These are phyloP conservation scores for Cenchrus americanus DNA, from an alignment of 176 grass and related monocot genomes.

Conservation along the genomic window DNA sequence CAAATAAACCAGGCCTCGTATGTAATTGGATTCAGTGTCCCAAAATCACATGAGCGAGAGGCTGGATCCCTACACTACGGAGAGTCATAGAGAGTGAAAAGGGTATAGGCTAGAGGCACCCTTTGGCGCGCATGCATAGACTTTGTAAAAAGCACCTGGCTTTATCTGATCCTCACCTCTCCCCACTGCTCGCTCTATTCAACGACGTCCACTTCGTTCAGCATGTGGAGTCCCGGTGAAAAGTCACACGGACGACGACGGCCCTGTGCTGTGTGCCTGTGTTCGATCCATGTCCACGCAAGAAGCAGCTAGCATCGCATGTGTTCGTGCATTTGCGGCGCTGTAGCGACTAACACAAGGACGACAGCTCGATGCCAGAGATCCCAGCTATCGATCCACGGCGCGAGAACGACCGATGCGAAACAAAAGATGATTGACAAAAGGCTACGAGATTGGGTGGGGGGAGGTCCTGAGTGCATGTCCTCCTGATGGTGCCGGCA, in stretches of 20 bases:
- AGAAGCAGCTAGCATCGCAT: neutral
- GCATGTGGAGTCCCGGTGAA: neutral
- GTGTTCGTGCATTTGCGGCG: neutral
- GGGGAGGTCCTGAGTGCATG: neutral
- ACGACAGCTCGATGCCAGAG: neutral
- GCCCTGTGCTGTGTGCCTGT: neutral
- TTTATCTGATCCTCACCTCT: neutral
- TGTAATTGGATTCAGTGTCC: neutral
- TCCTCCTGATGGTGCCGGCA: neutral
- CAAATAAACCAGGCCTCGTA: too few relatives aligned
- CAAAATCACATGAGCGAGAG: too few relatives aligned
- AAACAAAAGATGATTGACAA: slow-evolving; percentile 42
- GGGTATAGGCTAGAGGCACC: neutral
- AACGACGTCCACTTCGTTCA: too few relatives aligned
- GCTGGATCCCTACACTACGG: neutral
- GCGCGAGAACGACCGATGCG: neutral
- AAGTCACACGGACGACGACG: neutral
- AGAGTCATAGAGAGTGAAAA: too few relatives aligned
- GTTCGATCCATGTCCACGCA: neutral
- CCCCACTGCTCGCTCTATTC: neutral
- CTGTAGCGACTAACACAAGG: neutral
- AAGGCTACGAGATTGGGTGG: slow-evolving; percentile 21
- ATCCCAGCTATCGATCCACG: neutral
- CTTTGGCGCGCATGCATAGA: neutral
- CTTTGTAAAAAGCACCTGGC: slow-evolving; percentile 9